These are phyloP conservation scores for Maudiozyma bulderi DNA, from an alignment of 805 yeast species.

Conservation along the genomic window DNA sequence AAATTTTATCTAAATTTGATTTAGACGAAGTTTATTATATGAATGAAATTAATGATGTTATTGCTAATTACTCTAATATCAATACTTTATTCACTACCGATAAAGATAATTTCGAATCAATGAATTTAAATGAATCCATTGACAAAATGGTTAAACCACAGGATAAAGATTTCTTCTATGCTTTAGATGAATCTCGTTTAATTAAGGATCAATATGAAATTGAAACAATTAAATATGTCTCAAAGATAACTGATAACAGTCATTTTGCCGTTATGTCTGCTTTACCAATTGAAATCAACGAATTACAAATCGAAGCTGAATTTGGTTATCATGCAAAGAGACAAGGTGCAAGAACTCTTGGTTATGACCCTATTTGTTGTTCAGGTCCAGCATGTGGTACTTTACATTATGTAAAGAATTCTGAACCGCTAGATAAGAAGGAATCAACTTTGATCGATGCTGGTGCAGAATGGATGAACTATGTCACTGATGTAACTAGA, in stretches of 20 bases:
- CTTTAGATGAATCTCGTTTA: slow-evolving; percentile 79
- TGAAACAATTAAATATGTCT: slow-evolving; percentile 66
- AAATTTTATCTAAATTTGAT: slow-evolving; percentile 58
- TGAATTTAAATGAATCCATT: neutral
- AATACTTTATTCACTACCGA: slow-evolving; percentile 41
- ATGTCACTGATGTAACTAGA: slow-evolving; percentile 90
- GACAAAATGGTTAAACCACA: slow-evolving; percentile 29
- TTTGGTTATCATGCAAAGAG: slow-evolving; percentile 87
- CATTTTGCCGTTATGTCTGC: slow-evolving; percentile 93
- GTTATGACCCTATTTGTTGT: slow-evolving; percentile 94
- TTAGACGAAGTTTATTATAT: slow-evolving; percentile 73
- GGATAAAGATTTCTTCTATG: slow-evolving; percentile 47
- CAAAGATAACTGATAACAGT: slow-evolving; percentile 75
- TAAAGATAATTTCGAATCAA: slow-evolving; percentile 35
- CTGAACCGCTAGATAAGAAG: slow-evolving; percentile 47
- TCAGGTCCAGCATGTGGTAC: slow-evolving; percentile 88
- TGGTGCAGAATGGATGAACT: slow-evolving; percentile 93
- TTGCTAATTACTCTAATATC: slow-evolving; percentile 24
- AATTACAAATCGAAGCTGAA: slow-evolving; percentile 92
- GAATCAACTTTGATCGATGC: slow-evolving; percentile 81
- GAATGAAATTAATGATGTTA: slow-evolving; percentile 35
- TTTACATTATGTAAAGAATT: slow-evolving; percentile 80
- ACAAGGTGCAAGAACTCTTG: slow-evolving; percentile 82
- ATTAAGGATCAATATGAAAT: slow-evolving; percentile 81
- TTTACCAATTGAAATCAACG: slow-evolving; percentile 74